Evolutionary conservation across 495 filamentous ascomycete species (phyloP).

Genomic region (Bacidia gigantensis): DNA sequence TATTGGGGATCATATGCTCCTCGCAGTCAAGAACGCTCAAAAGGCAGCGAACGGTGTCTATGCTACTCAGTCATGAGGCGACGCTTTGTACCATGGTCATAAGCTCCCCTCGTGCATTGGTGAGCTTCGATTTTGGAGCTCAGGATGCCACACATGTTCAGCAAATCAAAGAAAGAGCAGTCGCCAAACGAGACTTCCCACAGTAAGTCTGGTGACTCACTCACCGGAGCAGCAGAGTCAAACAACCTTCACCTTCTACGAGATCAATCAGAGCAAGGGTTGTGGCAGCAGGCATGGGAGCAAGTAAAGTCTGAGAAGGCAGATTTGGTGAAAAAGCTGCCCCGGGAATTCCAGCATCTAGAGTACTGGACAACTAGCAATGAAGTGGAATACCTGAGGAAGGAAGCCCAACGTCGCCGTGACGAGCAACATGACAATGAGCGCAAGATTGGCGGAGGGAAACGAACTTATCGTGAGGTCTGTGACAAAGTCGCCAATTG

Average conservation of each 20-base stretch:
- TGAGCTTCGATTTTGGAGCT: no score
- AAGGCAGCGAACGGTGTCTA: no score
- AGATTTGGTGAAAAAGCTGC: neutral
- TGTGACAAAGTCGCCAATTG: slow-evolving; percentile 11
- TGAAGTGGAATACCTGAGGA: neutral
- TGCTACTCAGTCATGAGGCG: no score
- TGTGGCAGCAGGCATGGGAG: slow-evolving; percentile 15
- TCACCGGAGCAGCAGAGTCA: neutral
- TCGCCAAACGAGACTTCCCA: neutral
- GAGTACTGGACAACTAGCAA: neutral
- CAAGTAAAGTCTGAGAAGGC: slow-evolving; percentile 1
- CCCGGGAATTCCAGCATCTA: slow-evolving; percentile 5
- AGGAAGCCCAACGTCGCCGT: slow-evolving; percentile 2
- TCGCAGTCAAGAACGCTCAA: no score
- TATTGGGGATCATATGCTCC: no score
- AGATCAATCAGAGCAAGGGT: neutral
- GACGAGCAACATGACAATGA: neutral
- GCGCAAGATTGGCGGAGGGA: slow-evolving; percentile 7
- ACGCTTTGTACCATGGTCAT: no score
- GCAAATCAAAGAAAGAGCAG: neutral
- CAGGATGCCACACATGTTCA: neutral
- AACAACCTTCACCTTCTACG: neutral
- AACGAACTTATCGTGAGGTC: slow-evolving; percentile 9
- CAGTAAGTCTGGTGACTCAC: neutral
- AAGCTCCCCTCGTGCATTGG: no score